These are phyloP conservation scores for Leishmania arabica DNA, from an alignment of 208 protist genomes.

Conservation along the genomic window DNA sequence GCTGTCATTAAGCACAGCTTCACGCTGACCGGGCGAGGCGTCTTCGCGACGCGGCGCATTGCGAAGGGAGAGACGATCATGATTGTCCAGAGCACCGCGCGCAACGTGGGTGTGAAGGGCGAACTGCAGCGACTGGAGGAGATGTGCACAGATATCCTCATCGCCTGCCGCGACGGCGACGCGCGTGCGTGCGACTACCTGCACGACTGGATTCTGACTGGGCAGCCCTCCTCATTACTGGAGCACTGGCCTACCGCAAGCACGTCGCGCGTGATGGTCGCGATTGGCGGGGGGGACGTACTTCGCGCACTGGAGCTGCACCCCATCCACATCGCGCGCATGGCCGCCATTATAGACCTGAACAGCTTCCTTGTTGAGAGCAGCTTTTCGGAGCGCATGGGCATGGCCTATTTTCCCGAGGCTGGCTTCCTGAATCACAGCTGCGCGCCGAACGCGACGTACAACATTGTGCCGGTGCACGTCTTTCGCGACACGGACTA, in stretches of 20 bases:
- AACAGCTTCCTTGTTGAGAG: conserved; percentile 90
- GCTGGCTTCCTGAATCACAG: conserved; percentile 90
- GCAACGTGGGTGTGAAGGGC: conserved; percentile 79
- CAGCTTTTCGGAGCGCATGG: conserved; percentile 79
- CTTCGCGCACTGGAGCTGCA: conserved; percentile 81
- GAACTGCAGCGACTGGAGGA: conserved; percentile 79
- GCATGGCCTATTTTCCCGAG: conserved; percentile 91
- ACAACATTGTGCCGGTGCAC: conserved; percentile 85
- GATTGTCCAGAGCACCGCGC: conserved; percentile 80
- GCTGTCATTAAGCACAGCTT: conserved; percentile 81
- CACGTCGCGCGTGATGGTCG: conserved; percentile 66
- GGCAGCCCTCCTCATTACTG: conserved; percentile 81
- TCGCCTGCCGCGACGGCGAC: conserved; percentile 30
- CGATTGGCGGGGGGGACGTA: conserved; percentile 64
- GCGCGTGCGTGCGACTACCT: conserved; percentile 43
- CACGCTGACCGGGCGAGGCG: conserved; percentile 72
- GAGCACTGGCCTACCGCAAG: conserved; percentile 72
- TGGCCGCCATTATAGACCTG: conserved; percentile 85
- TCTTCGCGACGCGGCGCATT: conserved; percentile 80
- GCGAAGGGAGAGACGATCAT: conserved; percentile 79
- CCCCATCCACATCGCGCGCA: conserved; percentile 76
- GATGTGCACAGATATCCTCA: conserved; percentile 54
- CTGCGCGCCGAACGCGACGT: conserved; percentile 82
- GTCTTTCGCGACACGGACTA: conserved; percentile 81
- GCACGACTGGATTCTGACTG: conserved; percentile 83